Conservation (phyloP, 805 yeast genomes). For the Lachancea sp. region DNA sequence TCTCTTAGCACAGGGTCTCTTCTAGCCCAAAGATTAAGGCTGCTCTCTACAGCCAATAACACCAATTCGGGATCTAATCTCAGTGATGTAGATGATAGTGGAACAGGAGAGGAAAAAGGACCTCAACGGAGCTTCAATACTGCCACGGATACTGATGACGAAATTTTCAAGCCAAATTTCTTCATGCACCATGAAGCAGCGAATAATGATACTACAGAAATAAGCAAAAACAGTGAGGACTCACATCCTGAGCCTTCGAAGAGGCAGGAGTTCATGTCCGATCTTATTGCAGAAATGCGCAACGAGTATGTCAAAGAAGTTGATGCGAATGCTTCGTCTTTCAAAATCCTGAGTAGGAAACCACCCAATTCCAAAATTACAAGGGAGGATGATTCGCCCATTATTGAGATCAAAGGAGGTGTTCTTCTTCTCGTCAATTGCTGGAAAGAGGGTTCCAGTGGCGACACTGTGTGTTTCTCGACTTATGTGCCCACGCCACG, state of each 20-base stretch:
- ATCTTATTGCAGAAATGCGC: conserved; percentile 22
- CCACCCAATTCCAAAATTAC: conserved; percentile 23
- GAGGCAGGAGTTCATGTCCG: conserved; percentile 19
- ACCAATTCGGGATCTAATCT: conserved; percentile 6
- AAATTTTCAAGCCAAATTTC: not conserved
- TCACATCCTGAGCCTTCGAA: not conserved
- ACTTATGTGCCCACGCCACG: conserved; percentile 26
- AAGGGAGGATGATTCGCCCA: conserved; percentile 23
- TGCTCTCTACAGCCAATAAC: conserved; percentile 9
- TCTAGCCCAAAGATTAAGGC: conserved; percentile 22
- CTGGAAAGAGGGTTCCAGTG: conserved; percentile 29
- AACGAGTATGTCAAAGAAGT: conserved; percentile 22
- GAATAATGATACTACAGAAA: not conserved
- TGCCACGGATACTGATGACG: conserved; percentile 2
- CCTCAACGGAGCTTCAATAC: not conserved
- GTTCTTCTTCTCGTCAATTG: conserved; percentile 24
- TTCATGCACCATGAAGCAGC: not conserved
- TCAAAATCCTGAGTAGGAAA: conserved; percentile 23
- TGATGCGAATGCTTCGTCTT: conserved; percentile 21
- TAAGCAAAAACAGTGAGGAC: not conserved
- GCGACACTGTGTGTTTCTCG: conserved; percentile 28
- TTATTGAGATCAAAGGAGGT: conserved; percentile 23
- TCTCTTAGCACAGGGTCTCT: conserved; percentile 24
- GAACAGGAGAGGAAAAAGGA: conserved; percentile 6
- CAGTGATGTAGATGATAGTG: conserved; percentile 10